Evolutionary conservation across 2,329 filamentous ascomycete species (phyloP), one percentile per base, ranked within the genome.

Genomic region (Zasmidium angulare): DNA sequence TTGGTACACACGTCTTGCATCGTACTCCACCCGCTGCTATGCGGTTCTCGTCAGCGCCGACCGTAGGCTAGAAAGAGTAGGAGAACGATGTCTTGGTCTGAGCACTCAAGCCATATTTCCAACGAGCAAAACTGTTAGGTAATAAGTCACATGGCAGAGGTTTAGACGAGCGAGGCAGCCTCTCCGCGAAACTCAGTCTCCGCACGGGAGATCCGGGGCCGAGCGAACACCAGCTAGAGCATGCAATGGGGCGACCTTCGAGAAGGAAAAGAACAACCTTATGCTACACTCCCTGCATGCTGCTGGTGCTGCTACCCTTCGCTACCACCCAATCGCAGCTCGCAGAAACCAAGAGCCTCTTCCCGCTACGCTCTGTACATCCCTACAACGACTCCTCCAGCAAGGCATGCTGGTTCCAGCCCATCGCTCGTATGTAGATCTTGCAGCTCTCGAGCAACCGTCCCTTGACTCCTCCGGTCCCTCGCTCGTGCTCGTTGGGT

Each of bases 381-480:
- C 26, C 26, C 26, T 29, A 29, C 46, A 61, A n/a, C 43, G n/a
- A 58, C 53, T 64, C 56, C 26, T 59, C 40, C 20, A 69, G 55
- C 14, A 69, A 26, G 10, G 53, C 47, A 64, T 68, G 65, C 43
- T 55, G 46, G 11, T 31, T 60, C 56, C 61, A 66, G 3, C 68
- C 67, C 55, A 63, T 63, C 17, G 55, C 63, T 64, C 70, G 77
- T 2, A 87, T 77, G 68, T 90, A 88, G 17, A 90, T 88, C 78
- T 90, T 83, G 80, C 89, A 90, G 70, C 89, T 92, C 58, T 90
- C 84, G 69, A 91, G 67, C 24, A 92, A 79, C 63, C 87, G 81
- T 59, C 72, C 69, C 77, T 88, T 91, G 56, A 62, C 58, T 19
- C 61, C 63, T 20, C 62, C 62, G 2, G 64, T 66, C 12, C 54